Conservation (phyloP, 116 monocot genomes). For the Phalaenopsis hybrid region DNA sequence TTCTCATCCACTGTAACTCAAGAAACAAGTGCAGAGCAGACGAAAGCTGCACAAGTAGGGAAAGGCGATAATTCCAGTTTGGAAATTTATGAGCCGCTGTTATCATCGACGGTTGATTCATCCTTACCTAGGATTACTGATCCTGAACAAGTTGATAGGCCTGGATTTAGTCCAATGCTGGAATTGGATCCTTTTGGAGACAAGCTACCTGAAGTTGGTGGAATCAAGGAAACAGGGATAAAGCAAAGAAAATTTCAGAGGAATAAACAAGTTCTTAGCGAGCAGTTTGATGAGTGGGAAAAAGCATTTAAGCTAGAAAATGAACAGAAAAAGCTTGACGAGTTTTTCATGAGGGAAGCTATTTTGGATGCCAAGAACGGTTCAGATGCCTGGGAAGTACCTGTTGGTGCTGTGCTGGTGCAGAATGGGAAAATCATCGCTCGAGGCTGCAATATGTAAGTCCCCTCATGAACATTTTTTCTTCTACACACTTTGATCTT, state of each 20-base stretch:
- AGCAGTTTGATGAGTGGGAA: constrained; percentile 82
- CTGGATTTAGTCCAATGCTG: constrained; percentile 6
- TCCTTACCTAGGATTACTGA: constrained; percentile 13
- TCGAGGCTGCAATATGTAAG: constrained; percentile 79
- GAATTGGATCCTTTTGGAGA: constrained; percentile 13
- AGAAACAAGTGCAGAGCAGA: neutral
- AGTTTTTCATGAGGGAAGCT: constrained; percentile 93
- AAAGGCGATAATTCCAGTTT: constrained; percentile 15
- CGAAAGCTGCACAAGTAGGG: constrained; percentile 9
- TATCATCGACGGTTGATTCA: constrained; percentile 3
- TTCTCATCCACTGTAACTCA: constrained; percentile 3
- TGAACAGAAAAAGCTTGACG: constrained; percentile 61
- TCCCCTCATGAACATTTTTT: neutral
- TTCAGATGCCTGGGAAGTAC: constrained; percentile 89
- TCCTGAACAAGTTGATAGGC: constrained; percentile 17
- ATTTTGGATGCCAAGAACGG: constrained; percentile 82
- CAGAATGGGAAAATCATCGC: constrained; percentile 87
- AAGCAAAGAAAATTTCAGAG: constrained; percentile 60
- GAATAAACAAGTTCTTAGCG: constrained; percentile 61
- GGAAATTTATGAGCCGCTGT: constrained; percentile 6
- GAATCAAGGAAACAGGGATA: constrained; percentile 39
- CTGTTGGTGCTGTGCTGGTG: constrained; percentile 88
- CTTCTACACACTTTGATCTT: neutral
- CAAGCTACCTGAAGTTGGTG: constrained; percentile 21
- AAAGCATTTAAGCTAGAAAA: constrained; percentile 63